Evolutionary conservation across 192 early-diverging fungal species (phyloP).

Genomic region (Physocladia obscura): DNA sequence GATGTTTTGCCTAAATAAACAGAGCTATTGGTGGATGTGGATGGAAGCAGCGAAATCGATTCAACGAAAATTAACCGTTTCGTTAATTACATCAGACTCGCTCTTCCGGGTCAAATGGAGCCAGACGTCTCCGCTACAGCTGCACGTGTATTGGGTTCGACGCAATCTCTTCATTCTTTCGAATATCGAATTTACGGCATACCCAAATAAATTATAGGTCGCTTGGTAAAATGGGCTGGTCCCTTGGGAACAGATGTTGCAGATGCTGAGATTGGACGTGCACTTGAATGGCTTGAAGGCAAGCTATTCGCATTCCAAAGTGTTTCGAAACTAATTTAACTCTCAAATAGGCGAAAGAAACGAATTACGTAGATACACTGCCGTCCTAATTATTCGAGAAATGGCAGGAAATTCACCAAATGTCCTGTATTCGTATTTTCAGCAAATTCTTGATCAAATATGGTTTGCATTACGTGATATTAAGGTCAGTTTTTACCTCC

Average conservation of each 20-base stretch:
- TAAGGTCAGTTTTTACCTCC: conserved; percentile 17
- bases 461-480: conserved; percentile 71
- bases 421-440: conserved; percentile 70
- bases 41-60: conserved; percentile 13
- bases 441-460: conserved; percentile 69
- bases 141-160: conserved; percentile 58
- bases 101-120: conserved; percentile 58
- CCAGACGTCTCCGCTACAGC: conserved; percentile 61
- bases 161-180: not conserved
- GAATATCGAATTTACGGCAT: not conserved
- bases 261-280: conserved; percentile 65
- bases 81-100: conserved; percentile 62
- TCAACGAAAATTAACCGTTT: conserved; percentile 55
- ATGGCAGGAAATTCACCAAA: conserved; percentile 65
- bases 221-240: conserved; percentile 50
- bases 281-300: conserved; percentile 67
- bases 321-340: not conserved
- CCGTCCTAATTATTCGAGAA: conserved; percentile 67
- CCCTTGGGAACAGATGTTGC: conserved; percentile 65
- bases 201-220: conserved; percentile 34
- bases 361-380: conserved; percentile 53
- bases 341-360: conserved; percentile 12
- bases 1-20: not conserved
- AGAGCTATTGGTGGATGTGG: conserved; percentile 27
- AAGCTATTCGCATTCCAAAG: not conserved